Evolutionary conservation across 2,329 filamentous ascomycete species (phyloP).

Genomic region (Penicillium glabrum): DNA sequence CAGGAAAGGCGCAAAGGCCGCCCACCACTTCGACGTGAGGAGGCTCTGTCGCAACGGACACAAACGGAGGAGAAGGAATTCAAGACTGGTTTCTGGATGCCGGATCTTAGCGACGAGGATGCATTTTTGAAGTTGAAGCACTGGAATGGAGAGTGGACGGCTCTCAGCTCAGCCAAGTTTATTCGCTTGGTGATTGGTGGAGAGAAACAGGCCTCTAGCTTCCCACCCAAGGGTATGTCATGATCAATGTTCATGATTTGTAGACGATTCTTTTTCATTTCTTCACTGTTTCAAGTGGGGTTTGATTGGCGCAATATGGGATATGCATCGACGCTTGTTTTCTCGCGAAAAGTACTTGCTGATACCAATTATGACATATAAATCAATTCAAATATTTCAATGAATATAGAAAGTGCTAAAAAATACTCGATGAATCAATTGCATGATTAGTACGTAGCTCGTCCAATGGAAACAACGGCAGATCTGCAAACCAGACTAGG

Average conservation of each 20-base stretch:
- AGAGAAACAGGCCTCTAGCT: slow-evolving; percentile 66
- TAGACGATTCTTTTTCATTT: slow-evolving; percentile 12
- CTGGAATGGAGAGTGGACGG: slow-evolving; percentile 85
- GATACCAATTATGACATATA: not conserved
- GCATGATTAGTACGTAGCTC: not conserved
- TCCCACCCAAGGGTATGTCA: slow-evolving; percentile 67
- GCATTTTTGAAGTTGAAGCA: slow-evolving; percentile 65
- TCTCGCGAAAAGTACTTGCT: slow-evolving; percentile 4
- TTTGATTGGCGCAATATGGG: slow-evolving; percentile 22
- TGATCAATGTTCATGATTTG: slow-evolving; percentile 27
- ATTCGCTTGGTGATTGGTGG: slow-evolving; percentile 69
- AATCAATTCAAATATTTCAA: not conserved
- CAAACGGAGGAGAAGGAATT: slow-evolving; percentile 75
- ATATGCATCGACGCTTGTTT: slow-evolving; percentile 18
- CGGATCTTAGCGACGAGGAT: slow-evolving; percentile 69
- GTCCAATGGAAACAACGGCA: slow-evolving; percentile 14
- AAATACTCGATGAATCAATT: not conserved
- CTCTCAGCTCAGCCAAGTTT: slow-evolving; percentile 74
- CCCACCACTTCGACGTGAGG: slow-evolving; percentile 74
- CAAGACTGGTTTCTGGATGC: slow-evolving; percentile 75
- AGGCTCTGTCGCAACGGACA: slow-evolving; percentile 71
- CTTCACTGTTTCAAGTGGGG: slow-evolving; percentile 9
- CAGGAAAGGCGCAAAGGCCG: slow-evolving; percentile 72
- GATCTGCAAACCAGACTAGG: slow-evolving; percentile 12
- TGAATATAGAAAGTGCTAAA: not conserved